phyloP scores from a whole-genome alignment of 306 rosid species.

The Biancaea sappan region DNA sequence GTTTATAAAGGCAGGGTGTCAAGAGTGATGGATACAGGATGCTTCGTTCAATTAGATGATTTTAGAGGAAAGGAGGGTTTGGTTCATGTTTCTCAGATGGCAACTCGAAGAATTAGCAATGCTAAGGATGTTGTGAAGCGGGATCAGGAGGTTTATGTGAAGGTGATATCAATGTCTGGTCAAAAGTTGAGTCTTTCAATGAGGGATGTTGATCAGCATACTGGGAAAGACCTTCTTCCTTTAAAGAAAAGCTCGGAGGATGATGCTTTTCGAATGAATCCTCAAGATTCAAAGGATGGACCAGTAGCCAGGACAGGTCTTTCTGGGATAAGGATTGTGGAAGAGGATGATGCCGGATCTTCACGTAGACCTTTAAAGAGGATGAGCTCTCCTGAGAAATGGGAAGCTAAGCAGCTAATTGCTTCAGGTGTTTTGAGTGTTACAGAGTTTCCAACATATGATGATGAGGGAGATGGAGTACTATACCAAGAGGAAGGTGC shows the following conservation, averaged over 20 bases:
- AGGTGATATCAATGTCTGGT: conserved; percentile 75
- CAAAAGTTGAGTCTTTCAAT: conserved; percentile 83
- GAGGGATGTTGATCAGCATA: conserved; percentile 88
- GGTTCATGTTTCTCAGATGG: conserved; percentile 90
- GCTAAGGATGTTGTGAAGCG: conserved; percentile 89
- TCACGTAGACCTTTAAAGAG: conserved; percentile 84
- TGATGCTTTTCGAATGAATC: conserved; percentile 58
- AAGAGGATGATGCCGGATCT: conserved; percentile 57
- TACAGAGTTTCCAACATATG: conserved; percentile 74
- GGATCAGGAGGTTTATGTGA: conserved; percentile 81
- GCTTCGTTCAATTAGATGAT: conserved; percentile 78
- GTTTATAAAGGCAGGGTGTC: conserved; percentile 83
- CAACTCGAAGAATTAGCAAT: conserved; percentile 65
- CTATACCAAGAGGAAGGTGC: conserved; percentile 82
- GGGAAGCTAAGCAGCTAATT: conserved; percentile 89
- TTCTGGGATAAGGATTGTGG: conserved; percentile 83
- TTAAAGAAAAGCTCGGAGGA: conserved; percentile 64
- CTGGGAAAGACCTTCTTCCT: conserved; percentile 80
- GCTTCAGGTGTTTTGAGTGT: conserved; percentile 81
- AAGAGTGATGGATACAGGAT: conserved; percentile 83
- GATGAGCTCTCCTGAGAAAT: conserved; percentile 92
- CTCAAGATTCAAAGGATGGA: conserved; percentile 65
- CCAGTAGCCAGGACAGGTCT: conserved; percentile 72
- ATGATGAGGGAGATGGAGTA: conserved; percentile 84
- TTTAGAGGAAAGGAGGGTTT: conserved; percentile 84